phyloP scores from a whole-genome alignment of 1,139 yeast species.

The Arxiozyma heterogenica region DNA sequence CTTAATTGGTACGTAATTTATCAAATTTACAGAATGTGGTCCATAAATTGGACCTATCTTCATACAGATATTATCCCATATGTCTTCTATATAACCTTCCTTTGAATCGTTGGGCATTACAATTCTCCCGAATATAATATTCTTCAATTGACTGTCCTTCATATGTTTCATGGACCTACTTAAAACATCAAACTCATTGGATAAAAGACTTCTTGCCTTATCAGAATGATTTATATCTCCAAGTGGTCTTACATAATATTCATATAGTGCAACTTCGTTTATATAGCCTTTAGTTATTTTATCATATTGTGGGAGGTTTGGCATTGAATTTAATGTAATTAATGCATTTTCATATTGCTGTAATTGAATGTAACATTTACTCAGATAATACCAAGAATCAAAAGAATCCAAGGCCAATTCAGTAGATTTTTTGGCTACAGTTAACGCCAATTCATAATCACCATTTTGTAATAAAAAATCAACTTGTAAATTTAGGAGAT shows the following conservation, averaged over 20 bases:
- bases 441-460: constrained; percentile 62
- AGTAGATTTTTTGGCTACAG: constrained; percentile 66
- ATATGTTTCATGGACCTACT: constrained; percentile 35
- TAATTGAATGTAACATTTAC: constrained; percentile 59
- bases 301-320: constrained; percentile 35
- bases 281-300: constrained; percentile 15
- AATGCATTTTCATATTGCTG: constrained; percentile 72
- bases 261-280: constrained; percentile 11
- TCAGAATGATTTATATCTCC: constrained; percentile 43
- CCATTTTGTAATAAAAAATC: constrained; percentile 59
- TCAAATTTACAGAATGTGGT: constrained; percentile 41
- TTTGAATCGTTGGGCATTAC: constrained; percentile 62
- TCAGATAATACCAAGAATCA: constrained; percentile 70
- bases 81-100: constrained; percentile 49
- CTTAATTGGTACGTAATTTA: constrained; percentile 34
- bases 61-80: constrained; percentile 41
- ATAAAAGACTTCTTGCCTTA: constrained; percentile 40
- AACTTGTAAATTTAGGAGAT: constrained; percentile 51
- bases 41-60: constrained; percentile 45
- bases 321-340: constrained; percentile 79
- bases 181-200: constrained; percentile 47
- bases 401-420: constrained; percentile 80
- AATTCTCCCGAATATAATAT: constrained; percentile 44
- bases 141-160: constrained; percentile 21
- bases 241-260: constrained; percentile 25